Conservation (phyloP, 1,139 yeast species). For the Tardiomyces depauwii region DNA sequence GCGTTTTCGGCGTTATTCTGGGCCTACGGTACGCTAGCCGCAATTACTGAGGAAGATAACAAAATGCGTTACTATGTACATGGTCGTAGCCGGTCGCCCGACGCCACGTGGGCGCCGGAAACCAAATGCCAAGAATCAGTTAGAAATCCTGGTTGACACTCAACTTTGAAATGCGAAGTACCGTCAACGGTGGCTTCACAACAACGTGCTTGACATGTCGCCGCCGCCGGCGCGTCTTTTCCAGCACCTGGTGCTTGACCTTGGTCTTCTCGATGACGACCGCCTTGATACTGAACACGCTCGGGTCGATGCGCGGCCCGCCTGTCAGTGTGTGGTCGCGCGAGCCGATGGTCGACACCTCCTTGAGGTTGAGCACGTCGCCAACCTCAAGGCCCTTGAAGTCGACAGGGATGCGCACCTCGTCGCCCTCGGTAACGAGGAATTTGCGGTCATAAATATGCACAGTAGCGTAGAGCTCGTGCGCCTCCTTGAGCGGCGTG, state of each 20-base stretch:
- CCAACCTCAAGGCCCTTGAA: slow-evolving; percentile 72
- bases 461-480: slow-evolving; percentile 62
- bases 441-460: slow-evolving; percentile 78
- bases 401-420: slow-evolving; percentile 63
- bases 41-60: no score
- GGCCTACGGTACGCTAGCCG: no score
- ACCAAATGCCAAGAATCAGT: no score
- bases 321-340: slow-evolving; percentile 64
- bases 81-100: no score
- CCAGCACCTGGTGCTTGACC: slow-evolving; percentile 63
- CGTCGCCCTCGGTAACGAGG: slow-evolving; percentile 85
- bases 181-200: slow-evolving; percentile 73
- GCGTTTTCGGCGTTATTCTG: no score
- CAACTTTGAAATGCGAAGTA: slow-evolving; percentile 62
- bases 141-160: slow-evolving; percentile 10
- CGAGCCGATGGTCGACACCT: slow-evolving; percentile 76
- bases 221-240: slow-evolving; percentile 63
- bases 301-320: slow-evolving; percentile 38
- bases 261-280: slow-evolving; percentile 78
- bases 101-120: no score
- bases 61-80: no score
- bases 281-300: slow-evolving; percentile 55
- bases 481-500: slow-evolving; percentile 55
- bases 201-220: slow-evolving; percentile 72
- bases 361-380: slow-evolving; percentile 57